Evolutionary conservation across 257 asterid genomes (phyloP).

Genomic region (Ehretia macrophylla): DNA sequence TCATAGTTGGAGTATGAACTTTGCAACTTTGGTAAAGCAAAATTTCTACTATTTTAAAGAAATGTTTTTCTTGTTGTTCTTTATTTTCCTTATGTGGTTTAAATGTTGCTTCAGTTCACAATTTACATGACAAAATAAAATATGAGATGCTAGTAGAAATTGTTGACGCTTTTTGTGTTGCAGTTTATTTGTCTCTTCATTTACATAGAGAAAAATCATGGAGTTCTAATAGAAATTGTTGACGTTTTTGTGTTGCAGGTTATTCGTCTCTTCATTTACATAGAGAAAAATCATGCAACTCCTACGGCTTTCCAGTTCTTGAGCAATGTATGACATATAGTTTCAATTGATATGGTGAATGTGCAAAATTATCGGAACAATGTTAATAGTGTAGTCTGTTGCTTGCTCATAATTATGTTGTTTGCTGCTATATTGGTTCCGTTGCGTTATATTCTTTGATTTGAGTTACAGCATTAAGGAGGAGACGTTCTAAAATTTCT

Average conservation of each 20-base stretch:
- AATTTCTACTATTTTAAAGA: background rate
- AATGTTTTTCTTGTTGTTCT: background rate
- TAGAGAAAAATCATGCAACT: constrained; percentile 75
- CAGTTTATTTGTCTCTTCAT: constrained; percentile 88
- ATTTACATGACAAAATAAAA: constrained; percentile 7
- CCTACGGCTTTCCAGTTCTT: constrained; percentile 80
- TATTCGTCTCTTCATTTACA: constrained; percentile 73
- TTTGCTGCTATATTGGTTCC: background rate
- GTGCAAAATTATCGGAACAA: background rate
- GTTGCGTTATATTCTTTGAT: background rate
- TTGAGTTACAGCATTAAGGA: background rate
- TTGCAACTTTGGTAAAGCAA: background rate
- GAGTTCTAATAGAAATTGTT: constrained; percentile 20
- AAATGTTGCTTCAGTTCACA: background rate
- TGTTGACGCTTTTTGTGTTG: constrained; percentile 20
- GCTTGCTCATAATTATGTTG: constrained; percentile 1
- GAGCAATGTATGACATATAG: constrained; percentile 67
- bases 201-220: constrained; percentile 80
- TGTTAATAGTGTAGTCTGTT: background rate
- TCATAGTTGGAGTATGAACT: background rate
- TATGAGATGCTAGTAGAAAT: constrained; percentile 1
- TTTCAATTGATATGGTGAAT: constrained; percentile 13
- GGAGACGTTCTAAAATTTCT: too few relatives aligned
- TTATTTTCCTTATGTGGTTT: background rate
- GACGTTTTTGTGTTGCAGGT: constrained; percentile 52